Evolutionary conservation across 306 rosid species (phyloP).

Genomic region (Potentilla sterilis): DNA sequence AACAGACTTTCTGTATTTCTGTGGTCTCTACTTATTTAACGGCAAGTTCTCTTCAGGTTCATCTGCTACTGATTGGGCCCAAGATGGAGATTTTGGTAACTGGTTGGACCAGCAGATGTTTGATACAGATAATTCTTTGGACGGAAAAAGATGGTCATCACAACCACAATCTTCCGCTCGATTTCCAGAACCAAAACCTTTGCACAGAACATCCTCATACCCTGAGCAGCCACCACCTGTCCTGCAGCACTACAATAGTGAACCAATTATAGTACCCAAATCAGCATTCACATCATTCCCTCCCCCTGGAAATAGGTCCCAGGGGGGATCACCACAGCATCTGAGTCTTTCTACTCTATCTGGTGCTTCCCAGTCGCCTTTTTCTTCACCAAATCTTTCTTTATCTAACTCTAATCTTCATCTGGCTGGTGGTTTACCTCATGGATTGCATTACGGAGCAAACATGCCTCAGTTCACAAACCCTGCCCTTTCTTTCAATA

Average conservation of each 20-base stretch:
- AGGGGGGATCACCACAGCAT: slow-evolving; percentile 58
- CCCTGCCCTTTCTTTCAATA: slow-evolving; percentile 43
- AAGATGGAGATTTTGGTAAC: slow-evolving; percentile 41
- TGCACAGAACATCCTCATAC: slow-evolving; percentile 84
- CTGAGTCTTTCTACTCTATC: slow-evolving; percentile 42
- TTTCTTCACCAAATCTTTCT: slow-evolving; percentile 44
- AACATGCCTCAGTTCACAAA: slow-evolving; percentile 51
- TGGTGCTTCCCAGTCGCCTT: slow-evolving; percentile 45
- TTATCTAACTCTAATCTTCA: slow-evolving; percentile 47
- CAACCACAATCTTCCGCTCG: slow-evolving; percentile 56
- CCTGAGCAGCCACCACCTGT: slow-evolving; percentile 77
- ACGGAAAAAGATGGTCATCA: slow-evolving; percentile 64
- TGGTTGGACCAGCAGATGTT: slow-evolving; percentile 52
- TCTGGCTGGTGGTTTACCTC: slow-evolving; percentile 50
- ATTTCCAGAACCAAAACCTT: slow-evolving; percentile 53
- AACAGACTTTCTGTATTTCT: not conserved
- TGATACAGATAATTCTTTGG: slow-evolving; percentile 45
- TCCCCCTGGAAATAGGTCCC: slow-evolving; percentile 46
- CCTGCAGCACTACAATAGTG: slow-evolving; percentile 65
- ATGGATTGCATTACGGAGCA: slow-evolving; percentile 53
- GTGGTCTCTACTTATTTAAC: slow-evolving; percentile 23
- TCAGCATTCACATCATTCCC: slow-evolving; percentile 53
- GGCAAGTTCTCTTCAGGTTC: slow-evolving; percentile 47
- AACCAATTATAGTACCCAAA: slow-evolving; percentile 56
- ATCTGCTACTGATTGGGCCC: slow-evolving; percentile 57